Conservation (phyloP, 1,284 basidiomycete species). For the Flammula alnicola region DNA sequence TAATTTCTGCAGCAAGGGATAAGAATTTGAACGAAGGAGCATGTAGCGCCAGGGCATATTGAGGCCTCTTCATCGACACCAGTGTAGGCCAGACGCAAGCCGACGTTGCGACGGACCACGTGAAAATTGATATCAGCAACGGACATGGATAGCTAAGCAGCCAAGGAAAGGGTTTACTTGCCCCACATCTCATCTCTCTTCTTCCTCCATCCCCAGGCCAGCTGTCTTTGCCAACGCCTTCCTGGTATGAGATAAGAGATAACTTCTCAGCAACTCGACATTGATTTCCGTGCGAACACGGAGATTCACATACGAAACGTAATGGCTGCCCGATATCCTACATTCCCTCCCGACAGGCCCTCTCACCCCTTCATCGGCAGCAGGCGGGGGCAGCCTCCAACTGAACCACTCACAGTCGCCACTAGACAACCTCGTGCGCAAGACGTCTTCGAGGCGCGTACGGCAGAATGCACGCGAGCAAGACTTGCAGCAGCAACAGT, state of each 20-base stretch:
- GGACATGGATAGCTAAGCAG: neutral
- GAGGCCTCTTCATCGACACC: no score
- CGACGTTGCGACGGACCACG: no score
- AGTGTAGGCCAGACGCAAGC: no score
- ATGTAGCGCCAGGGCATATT: no score
- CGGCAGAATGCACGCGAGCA: conserved; percentile 12
- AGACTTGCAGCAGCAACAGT: conserved; percentile 8
- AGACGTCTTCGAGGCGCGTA: conserved; percentile 35
- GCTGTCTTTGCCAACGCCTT: no score
- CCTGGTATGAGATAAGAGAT: no score
- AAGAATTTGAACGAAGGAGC: no score
- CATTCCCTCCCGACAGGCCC: conserved; percentile 15
- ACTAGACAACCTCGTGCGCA: conserved; percentile 40
- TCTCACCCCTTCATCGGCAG: neutral
- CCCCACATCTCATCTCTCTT: neutral
- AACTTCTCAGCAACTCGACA: conserved; percentile 2
- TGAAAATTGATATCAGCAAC: no score
- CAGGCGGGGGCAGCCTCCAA: neutral
- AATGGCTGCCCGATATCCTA: conserved; percentile 13
- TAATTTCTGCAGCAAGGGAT: no score
- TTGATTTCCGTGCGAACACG: neutral
- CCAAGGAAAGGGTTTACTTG: neutral
- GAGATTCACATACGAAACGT: neutral
- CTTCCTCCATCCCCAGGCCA: neutral
- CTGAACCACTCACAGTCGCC: conserved; percentile 35